Evolutionary conservation across 805 yeast species (phyloP), one percentile per base, ranked within the genome.

Genomic region (Millerozyma acaciae): DNA sequence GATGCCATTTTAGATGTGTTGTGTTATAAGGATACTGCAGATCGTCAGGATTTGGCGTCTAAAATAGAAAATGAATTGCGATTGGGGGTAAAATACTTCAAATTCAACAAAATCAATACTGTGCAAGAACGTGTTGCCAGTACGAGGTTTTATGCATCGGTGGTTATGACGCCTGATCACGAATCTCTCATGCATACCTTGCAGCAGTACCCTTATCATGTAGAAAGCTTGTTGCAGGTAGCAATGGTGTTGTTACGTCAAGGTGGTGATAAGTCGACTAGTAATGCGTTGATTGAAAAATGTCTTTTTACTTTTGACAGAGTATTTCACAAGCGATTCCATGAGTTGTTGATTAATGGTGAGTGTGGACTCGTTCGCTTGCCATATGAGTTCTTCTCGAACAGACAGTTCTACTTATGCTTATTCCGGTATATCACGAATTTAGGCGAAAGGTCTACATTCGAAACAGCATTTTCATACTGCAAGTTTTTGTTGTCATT

Each of bases 301-400:
- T 84, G 88, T 2, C 57, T 87, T 15, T 84, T 86, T 53, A 80
- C 81, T 1, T 84, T 83, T 57, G 95, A 87, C 51, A 66, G 95
- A 51, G 76, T 80, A 6, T 67, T 87, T 43, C 77, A 74, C 42
- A 72, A 70, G 30, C 65, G 65, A n/a, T 74, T 84, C 47, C 71
- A 66, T 38, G 70, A 65, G 38, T 43, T 62, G 8, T 42, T 66
- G 15, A 43, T 34, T 16, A 72, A 67, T 16, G 67, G 84, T 13
- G 73, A 76, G 10, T 61, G 73, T 6, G 80, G 77, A 2, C 63
- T 77, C 8, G 66, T 77, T 13, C 75, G 93, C 38, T 60, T 87
- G 21, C 96, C 96, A 2, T 87, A 76, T 57, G 87, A 80, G 45
- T 70, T 65, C 23, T 83, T 78, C 48, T 70, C 79, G 54, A 88